phyloP scores from a whole-genome alignment of 176 grass and related monocot species.

The Aechmea fasciata region DNA sequence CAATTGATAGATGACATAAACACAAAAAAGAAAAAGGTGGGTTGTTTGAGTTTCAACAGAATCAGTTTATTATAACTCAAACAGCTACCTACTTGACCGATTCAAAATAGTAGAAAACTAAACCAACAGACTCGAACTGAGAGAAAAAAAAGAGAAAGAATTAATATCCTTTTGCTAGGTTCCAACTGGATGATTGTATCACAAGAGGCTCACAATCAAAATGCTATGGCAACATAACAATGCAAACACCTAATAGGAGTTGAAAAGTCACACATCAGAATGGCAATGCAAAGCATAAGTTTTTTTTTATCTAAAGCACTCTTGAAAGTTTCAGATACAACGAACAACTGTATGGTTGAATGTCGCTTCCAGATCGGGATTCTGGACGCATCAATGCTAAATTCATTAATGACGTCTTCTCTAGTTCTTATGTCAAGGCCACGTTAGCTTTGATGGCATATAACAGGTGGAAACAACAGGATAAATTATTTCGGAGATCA shows the following conservation, averaged over 20 bases:
- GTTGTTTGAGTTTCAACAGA: too few relatives aligned
- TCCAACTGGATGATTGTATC: too few relatives aligned
- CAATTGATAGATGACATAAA: too few relatives aligned
- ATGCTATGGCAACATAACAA: neutral
- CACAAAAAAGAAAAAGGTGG: too few relatives aligned
- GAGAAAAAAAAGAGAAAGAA: too few relatives aligned
- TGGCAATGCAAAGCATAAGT: neutral
- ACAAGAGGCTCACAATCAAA: too few relatives aligned
- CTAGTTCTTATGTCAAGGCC: neutral
- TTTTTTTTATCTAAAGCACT: too few relatives aligned
- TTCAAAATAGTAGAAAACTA: too few relatives aligned
- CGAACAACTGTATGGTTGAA: neutral
- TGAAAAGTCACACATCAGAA: neutral
- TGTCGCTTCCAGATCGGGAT: neutral
- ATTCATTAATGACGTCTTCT: neutral
- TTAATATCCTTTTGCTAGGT: too few relatives aligned
- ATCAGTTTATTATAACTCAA: too few relatives aligned
- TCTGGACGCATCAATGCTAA: neutral
- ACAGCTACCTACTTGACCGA: too few relatives aligned
- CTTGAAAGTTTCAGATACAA: neutral
- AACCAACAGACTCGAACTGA: too few relatives aligned
- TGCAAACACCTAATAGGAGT: neutral
- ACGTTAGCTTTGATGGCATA: neutral
- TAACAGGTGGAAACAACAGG: neutral
- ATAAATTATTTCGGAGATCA: neutral